phyloP scores from a whole-genome alignment of 352 stramenopile genomes.

The Phytopythium montanum region DNA sequence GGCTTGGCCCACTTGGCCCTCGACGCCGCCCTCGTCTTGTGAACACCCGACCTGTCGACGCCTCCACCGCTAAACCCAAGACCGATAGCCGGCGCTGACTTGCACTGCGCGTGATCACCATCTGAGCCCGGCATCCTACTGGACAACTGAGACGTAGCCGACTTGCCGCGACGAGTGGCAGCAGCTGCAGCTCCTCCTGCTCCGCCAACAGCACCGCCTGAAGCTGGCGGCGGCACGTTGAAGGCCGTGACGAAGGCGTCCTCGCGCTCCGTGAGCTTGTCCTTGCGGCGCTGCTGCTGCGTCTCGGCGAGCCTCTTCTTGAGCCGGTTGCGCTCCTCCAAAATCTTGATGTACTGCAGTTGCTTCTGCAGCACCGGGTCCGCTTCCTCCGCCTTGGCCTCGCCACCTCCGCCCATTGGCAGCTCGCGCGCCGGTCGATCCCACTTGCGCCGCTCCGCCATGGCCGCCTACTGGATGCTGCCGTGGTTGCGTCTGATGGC shows the following conservation, averaged over 20 bases:
- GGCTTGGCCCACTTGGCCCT: slow-evolving; percentile 60
- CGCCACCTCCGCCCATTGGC: not conserved
- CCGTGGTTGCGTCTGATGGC: not conserved
- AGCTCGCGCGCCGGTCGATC: slow-evolving; percentile 15
- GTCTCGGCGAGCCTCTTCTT: slow-evolving; percentile 72
- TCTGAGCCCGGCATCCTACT: slow-evolving; percentile 17
- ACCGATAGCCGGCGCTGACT: slow-evolving; percentile 41
- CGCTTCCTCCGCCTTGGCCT: slow-evolving; percentile 12
- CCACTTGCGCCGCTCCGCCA: slow-evolving; percentile 33
- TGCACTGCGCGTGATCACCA: slow-evolving; percentile 21
- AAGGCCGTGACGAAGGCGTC: slow-evolving; percentile 79
- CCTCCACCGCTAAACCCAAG: slow-evolving; percentile 16
- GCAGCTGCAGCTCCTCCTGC: slow-evolving; percentile 7
- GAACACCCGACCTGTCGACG: slow-evolving; percentile 7
- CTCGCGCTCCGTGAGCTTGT: slow-evolving; percentile 53
- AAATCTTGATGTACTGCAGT: slow-evolving; percentile 78
- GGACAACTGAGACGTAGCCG: slow-evolving; percentile 36
- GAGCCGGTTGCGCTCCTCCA: slow-evolving; percentile 80
- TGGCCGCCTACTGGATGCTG: not conserved
- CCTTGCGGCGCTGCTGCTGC: slow-evolving; percentile 50
- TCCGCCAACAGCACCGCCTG: not conserved
- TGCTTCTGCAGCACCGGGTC: slow-evolving; percentile 75
- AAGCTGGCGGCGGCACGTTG: slow-evolving; percentile 38
- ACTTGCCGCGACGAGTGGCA: slow-evolving; percentile 38
- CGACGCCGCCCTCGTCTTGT: not conserved